Percentiles rank a stretch among this genome's conserved stretches.
Evolutionary conservation across 2,329 filamentous ascomycete genomes (phyloP).

Genomic region (Ophiostoma novo-ulmi): DNA sequence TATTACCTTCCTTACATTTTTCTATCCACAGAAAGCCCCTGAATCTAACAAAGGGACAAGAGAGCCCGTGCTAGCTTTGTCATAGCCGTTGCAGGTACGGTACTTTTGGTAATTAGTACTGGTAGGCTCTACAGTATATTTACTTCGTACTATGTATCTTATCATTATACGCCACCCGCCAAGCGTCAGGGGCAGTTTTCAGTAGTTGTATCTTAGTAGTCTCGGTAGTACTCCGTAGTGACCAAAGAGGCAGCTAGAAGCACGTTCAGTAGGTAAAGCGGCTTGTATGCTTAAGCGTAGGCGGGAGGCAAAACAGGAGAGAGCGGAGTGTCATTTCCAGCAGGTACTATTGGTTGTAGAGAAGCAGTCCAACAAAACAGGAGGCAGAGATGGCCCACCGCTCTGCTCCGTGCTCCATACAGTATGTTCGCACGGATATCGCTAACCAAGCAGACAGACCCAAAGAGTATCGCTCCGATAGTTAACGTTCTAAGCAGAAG

Average conservation of each 20-base stretch:
- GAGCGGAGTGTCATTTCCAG: slow-evolving; percentile 10
- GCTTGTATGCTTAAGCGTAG: background rate
- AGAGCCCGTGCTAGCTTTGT: slow-evolving; percentile 4
- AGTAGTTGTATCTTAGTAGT: background rate
- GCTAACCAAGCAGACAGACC: background rate
- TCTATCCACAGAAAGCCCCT: slow-evolving; percentile 1
- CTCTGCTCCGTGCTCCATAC: background rate
- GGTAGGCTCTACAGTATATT: background rate
- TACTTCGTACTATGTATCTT: background rate
- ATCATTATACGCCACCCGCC: background rate
- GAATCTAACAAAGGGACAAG: background rate
- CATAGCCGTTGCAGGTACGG: slow-evolving; percentile 9
- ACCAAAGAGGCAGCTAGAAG: slow-evolving; percentile 11
- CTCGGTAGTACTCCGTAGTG: background rate
- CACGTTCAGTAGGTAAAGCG: background rate
- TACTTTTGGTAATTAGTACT: background rate
- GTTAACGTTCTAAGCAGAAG: background rate
- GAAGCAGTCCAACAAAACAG: background rate
- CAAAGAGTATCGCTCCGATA: slow-evolving; percentile 7
- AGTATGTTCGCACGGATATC: background rate
- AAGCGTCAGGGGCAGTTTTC: background rate
- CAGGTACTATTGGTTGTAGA: background rate
- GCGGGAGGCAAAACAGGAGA: background rate
- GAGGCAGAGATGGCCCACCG: background rate
- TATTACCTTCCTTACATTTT: background rate